Evolutionary conservation across 1,284 basidiomycete species (phyloP).

Genomic region (Ceratobasidium sp.): DNA sequence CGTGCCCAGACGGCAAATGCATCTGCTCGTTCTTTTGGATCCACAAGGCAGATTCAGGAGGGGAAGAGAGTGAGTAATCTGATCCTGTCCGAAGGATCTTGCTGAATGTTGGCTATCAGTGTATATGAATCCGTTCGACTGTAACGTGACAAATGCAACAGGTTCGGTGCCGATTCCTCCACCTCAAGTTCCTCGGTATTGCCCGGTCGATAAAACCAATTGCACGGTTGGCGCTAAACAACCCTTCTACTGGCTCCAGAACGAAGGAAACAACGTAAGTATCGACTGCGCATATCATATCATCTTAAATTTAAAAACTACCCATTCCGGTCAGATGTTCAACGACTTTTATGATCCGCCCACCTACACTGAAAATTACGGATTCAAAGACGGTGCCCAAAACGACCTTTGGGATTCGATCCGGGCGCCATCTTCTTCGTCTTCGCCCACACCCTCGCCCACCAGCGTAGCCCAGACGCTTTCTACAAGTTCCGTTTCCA

Average conservation of each 20-base stretch:
- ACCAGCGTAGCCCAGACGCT: neutral
- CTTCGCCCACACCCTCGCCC: conserved; percentile 39
- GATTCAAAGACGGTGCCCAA: conserved; percentile 66
- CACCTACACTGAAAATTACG: conserved; percentile 64
- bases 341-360: conserved; percentile 63
- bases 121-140: conserved; percentile 80
- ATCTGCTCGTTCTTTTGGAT: conserved; percentile 78
- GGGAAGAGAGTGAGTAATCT: conserved; percentile 55
- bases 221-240: conserved; percentile 72
- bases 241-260: conserved; percentile 71
- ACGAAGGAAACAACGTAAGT: conserved; percentile 63
- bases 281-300: neutral
- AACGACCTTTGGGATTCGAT: conserved; percentile 61
- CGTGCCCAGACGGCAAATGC: conserved; percentile 70
- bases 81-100: conserved; percentile 43
- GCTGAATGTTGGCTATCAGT: conserved; percentile 49
- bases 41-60: conserved; percentile 51
- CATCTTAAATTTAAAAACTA: neutral
- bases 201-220: conserved; percentile 61
- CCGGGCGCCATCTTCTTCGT: conserved; percentile 26
- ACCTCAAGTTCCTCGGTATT: conserved; percentile 62
- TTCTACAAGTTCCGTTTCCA: neutral
- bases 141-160: conserved; percentile 61
- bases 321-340: conserved; percentile 55
- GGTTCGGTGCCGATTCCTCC: conserved; percentile 61